Evolutionary conservation across 2,329 filamentous ascomycete genomes (phyloP).

Genomic region (Diaporthe ampelina): DNA sequence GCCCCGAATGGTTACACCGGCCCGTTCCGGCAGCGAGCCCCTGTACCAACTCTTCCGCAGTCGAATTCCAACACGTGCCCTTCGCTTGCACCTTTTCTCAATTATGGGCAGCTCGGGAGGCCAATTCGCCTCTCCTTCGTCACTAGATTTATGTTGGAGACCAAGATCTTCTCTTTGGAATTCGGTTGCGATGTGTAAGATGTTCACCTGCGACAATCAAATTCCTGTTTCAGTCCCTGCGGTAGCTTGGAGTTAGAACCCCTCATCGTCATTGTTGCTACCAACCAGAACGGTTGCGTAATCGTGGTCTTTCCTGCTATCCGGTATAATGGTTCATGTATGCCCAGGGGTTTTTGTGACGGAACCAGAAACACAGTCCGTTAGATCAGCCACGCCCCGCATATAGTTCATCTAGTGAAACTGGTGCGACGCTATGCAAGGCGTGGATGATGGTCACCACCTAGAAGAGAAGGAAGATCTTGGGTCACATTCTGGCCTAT

Average conservation of each 20-base stretch:
- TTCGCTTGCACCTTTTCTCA: background rate
- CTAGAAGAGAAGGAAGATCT: background rate
- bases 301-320: background rate
- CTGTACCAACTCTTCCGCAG: conserved; percentile 10
- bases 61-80: background rate
- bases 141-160: background rate
- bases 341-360: conserved; percentile 4
- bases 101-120: background rate
- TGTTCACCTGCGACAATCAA: background rate
- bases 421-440: conserved; percentile 1
- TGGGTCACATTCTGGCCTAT: conserved; percentile 8
- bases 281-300: background rate
- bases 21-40: conserved; percentile 22
- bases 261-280: background rate
- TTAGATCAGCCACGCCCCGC: conserved; percentile 31
- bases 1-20: conserved; percentile 23
- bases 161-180: background rate
- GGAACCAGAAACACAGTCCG: conserved; percentile 23
- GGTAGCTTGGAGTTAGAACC: conserved; percentile 3
- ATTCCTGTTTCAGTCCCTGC: conserved; percentile 1
- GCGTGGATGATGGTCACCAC: background rate
- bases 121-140: background rate
- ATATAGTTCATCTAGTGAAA: conserved; percentile 27
- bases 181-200: background rate
- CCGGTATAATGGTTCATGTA: conserved; percentile 1